phyloP scores from a whole-genome alignment of 352 stramenopile species.

The Globisporangium alternatum region DNA sequence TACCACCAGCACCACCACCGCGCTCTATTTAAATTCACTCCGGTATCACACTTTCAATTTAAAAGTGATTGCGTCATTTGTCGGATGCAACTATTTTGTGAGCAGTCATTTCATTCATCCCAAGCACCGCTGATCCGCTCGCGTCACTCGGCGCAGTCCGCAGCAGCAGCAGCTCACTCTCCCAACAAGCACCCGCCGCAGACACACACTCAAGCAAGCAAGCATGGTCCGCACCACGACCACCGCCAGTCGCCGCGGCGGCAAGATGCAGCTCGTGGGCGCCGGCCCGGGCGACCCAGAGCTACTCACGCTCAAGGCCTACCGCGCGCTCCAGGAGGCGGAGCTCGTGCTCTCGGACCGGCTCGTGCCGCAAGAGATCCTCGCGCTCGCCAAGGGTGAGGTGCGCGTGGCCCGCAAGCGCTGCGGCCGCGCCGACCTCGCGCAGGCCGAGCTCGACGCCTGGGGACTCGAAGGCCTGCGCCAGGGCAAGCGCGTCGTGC shows the following conservation, averaged over 20 bases:
- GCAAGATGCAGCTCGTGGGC: conserved; percentile 83
- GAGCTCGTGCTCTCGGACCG: conserved; percentile 94
- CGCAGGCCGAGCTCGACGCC: conserved; percentile 92
- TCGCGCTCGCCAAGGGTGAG: conserved; percentile 88
- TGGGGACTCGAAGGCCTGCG: conserved; percentile 89
- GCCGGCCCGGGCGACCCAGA: conserved; percentile 93
- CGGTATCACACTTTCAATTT: neutral
- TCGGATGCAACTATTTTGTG: too few species aligned
- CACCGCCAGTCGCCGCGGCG: neutral
- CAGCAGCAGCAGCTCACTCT: neutral
- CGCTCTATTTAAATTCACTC: conserved; percentile 2
- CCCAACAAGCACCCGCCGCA: neutral
- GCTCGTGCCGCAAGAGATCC: conserved; percentile 89
- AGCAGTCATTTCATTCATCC: too few species aligned
- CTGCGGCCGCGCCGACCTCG: conserved; percentile 93
- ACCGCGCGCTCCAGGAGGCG: conserved; percentile 76
- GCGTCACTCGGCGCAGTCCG: neutral
- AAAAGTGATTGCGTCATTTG: conserved; percentile 7
- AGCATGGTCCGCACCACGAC: conserved; percentile 3
- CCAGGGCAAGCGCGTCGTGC: conserved; percentile 91
- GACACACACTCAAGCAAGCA: neutral
- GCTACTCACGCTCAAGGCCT: conserved; percentile 92
- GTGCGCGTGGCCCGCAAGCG: conserved; percentile 92
- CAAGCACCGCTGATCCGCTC: neutral
- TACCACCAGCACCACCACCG: conserved; percentile 4